Evolutionary conservation across 1,139 yeast genomes (phyloP), one percentile per base, ranked within the genome.

Genomic region (Blastobotrys serpentis): DNA sequence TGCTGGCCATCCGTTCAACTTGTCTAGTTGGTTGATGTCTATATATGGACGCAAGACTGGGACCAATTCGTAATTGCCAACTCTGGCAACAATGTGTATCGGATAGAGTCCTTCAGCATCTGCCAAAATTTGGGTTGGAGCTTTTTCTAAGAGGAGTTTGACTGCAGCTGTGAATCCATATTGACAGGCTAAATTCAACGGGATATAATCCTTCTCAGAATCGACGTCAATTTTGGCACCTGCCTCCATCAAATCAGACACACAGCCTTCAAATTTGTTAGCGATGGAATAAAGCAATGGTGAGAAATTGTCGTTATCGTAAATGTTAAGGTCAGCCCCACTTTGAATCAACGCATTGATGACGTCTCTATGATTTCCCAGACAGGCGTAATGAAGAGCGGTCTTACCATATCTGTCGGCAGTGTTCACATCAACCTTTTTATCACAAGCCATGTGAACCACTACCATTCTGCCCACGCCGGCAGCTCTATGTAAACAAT

Each of bases 1-100:
- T 0, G 98, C 96, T 0, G 97, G 83, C 98, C 98, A 92, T 58
- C 85, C 86, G 63, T 89, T 88, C 50, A 88, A 80, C 50, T 87
- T 85, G 67, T 92, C 98, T 10, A 82, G 64, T 52, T 79, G 83
- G 64, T 92, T 86, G 5, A 90, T 80, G 59, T 86, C 81, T 1
- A 94, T 88, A 56, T 83, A 76, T 21, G 78, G 71, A 5, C 86
- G 78, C 43, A 92, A 71, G 44, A 90, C 66, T 16, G 82, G 78
- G 14, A 90, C 81, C 37, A 90, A 72, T 47, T 80, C 72, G 55
- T 75, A 73, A 62, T 84, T 89, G 0, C 97, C 98, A 4, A 86
- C 82, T 47, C 95, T 77, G 0, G 97, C 89, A 16, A 83, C 90
- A 19, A 90, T 86, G 65, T 92, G 98, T 43, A 92, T 70, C 0